phyloP scores from a whole-genome alignment of 768 basidiomycete genomes.

The Vararia minispora region DNA sequence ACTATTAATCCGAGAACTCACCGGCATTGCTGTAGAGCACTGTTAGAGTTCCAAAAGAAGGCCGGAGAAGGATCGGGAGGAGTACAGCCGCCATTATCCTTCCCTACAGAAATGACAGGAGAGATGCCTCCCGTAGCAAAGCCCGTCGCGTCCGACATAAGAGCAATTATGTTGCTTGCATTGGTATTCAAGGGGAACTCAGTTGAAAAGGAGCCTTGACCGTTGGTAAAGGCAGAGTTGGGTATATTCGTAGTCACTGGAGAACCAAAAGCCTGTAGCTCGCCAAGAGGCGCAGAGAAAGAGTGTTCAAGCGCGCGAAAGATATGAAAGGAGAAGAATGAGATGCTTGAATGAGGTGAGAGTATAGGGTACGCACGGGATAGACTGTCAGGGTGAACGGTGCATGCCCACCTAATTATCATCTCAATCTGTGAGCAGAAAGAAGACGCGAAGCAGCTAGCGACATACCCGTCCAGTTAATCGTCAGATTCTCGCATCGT shows the following conservation, averaged over 20 bases:
- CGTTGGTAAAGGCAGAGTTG: conserved; percentile 38
- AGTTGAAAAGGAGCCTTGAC: conserved; percentile 38
- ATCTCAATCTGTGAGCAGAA: not conserved
- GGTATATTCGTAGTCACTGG: conserved; percentile 48
- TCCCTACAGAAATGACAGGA: conserved; percentile 34
- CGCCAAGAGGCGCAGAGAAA: conserved; percentile 5
- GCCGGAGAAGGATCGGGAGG: conserved; percentile 31
- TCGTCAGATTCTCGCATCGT: conserved; percentile 47
- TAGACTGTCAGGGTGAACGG: conserved; percentile 5
- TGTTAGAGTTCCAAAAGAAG: conserved; percentile 40
- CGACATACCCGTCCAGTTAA: conserved; percentile 52
- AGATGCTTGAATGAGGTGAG: not conserved
- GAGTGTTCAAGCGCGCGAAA: not conserved
- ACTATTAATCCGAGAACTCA: conserved; percentile 17
- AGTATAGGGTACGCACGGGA: conserved; percentile 6
- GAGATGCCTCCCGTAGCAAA: conserved; percentile 57
- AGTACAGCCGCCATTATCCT: conserved; percentile 38
- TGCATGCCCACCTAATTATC: conserved; percentile 6
- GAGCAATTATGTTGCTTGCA: conserved; percentile 34
- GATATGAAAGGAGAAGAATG: not conserved
- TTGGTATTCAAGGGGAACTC: conserved; percentile 33
- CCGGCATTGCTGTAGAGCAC: conserved; percentile 53
- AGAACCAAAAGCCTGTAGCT: conserved; percentile 36
- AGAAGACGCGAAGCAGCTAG: not conserved
- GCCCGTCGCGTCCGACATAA: conserved; percentile 65